These are phyloP conservation scores for Mucor sp. DNA, from an alignment of 371 early-diverging fungal species.

Conservation along the genomic window DNA sequence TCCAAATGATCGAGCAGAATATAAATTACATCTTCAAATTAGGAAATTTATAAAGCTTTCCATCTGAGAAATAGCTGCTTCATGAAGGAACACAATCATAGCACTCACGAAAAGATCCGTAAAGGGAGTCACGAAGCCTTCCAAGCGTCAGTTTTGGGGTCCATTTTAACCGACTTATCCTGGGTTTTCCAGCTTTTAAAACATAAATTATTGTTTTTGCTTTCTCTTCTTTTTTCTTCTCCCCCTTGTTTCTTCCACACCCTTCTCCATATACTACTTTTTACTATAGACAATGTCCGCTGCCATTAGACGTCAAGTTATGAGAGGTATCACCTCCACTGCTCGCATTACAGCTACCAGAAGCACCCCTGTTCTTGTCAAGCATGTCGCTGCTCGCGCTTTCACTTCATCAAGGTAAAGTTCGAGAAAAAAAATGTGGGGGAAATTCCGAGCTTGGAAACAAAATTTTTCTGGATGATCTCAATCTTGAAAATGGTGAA, in stretches of 20 bases:
- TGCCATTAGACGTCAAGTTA: conserved; percentile 52
- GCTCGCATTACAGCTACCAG: conserved; percentile 42
- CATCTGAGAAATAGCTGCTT: neutral
- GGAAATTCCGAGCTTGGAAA: neutral
- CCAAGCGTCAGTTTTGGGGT: conserved; percentile 10
- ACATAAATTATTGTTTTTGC: conserved; percentile 5
- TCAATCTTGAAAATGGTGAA: neutral
- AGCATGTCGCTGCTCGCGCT: conserved; percentile 33
- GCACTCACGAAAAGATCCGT: conserved; percentile 17
- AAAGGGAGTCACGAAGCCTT: conserved; percentile 16
- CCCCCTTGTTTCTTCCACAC: conserved; percentile 5
- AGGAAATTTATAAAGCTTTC: conserved; percentile 14
- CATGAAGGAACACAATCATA: neutral
- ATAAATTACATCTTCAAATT: neutral
- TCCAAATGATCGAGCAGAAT: neutral
- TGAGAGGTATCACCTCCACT: conserved; percentile 43
- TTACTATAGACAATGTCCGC: conserved; percentile 24
- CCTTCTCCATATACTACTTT: conserved; percentile 2
- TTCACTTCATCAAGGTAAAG: conserved; percentile 42
- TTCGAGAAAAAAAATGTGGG: neutral
- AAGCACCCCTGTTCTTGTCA: conserved; percentile 42
- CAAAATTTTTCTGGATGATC: neutral
- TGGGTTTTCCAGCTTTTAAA: conserved; percentile 29
- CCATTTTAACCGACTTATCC: conserved; percentile 32
- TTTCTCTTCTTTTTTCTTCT: conserved; percentile 8